phyloP scores from a whole-genome alignment of 2,329 filamentous ascomycete species.

The Fusarium sp. region DNA sequence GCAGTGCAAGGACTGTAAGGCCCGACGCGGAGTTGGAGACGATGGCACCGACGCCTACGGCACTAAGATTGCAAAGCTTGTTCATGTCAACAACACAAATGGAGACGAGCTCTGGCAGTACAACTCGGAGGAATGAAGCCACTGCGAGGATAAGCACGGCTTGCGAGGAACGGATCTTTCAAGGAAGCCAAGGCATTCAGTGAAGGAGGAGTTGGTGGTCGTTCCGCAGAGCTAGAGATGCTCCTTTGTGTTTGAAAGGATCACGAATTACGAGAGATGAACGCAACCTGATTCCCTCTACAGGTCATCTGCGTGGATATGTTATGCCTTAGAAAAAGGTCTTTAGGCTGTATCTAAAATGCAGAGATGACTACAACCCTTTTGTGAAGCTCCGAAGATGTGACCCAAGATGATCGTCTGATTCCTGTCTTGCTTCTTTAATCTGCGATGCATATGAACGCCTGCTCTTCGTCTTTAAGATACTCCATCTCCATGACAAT shows the following conservation, averaged over 20 bases:
- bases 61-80: slow-evolving; percentile 32
- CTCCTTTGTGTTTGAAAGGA: neutral
- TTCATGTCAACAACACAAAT: slow-evolving; percentile 19
- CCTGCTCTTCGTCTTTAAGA: neutral
- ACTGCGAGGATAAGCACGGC: neutral
- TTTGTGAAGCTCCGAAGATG: neutral
- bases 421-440: neutral
- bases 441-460: neutral
- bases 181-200: neutral
- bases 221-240: neutral
- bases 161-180: neutral
- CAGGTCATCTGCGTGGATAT: neutral
- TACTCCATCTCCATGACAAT: neutral
- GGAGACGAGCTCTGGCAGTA: slow-evolving; percentile 31
- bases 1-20: slow-evolving; percentile 32
- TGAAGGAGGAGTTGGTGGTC: neutral
- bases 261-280: neutral
- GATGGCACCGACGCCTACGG: slow-evolving; percentile 30
- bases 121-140: neutral
- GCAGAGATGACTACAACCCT: neutral
- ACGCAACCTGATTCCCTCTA: neutral
- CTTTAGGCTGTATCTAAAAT: neutral
- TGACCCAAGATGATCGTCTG: neutral
- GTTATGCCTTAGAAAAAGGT: neutral
- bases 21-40: slow-evolving; percentile 25